Base-by-base conservation (phyloP, 2,329 filamentous ascomycete genomes). In the Paraphoma sp. region DNA sequence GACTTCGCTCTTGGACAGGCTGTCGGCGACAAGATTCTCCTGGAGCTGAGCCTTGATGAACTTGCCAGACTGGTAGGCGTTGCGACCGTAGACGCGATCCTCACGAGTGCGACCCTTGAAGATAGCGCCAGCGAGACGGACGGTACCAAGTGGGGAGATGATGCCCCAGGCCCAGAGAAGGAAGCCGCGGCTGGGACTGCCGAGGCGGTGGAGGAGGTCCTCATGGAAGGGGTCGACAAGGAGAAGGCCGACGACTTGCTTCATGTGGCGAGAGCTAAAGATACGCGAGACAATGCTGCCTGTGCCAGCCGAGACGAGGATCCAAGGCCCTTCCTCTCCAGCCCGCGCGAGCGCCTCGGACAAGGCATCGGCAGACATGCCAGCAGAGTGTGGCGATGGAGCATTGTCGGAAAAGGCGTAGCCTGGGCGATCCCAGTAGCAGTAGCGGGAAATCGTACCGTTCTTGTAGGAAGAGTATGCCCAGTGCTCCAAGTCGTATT, bases 391-490 rank as follows among this genome's bases (percentile, higher is more conserved):
- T 0, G 95, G 95, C 6, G 93, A 97, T 1, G 95, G 95, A 0
- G 94, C 93, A 53, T 95, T 94, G 77, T 99, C 95, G 45, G 87
- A 87, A 88, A 92, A 97, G 6, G 86, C 94, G 53, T 94, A 85
- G 1, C 95, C 95, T 0, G 95, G 95, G 18, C 95, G 89, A 74
- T 99, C 95, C 73, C 92, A 93, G 77, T 97, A 97, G 82, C 95
- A 99, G 80, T 96, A 98, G 57, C 94, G 88, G 53, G 83, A 81
- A 67, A 99, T 95, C 45, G 89, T 91, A 40, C 92, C 91, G 68
- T 95, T 95, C 62, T 87, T 82, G 62, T 93, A 82, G 1, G 90
- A 88, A 53, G 87, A 83, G 56, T 93, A 87, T 10, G 92, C 91
- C 79, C 96, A 92, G 51, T 88, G 85, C 79, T 93, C 90, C 53